Base-by-base conservation (phyloP, 108 stramenopile genomes). In the Conticribra weissflogii region DNA sequence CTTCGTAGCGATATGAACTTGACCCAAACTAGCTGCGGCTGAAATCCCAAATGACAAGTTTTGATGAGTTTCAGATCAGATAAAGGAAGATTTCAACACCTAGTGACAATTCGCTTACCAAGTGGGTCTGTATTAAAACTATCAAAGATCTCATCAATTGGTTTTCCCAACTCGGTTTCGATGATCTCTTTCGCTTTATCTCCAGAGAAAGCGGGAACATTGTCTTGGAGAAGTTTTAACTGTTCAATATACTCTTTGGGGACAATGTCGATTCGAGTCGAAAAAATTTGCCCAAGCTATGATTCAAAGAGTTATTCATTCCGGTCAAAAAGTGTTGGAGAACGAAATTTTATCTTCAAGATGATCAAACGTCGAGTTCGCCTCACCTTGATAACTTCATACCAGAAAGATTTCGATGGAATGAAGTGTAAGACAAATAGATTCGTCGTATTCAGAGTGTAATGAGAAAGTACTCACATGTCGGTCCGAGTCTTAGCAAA, bases 191-290 rank as follows among this genome's bases (percentile, higher is more conserved):
- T 81, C 5, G 96, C 95, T 17, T 81, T 70, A n/a, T 88, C 88
- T 27, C 96, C 94, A 8, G 94, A 86, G 59, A 98, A 98, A 9
- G 96, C 86, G 8, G 98, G 98, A 19, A 98, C 98, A 44, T 97
- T 85, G 57, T 98, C 97, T 74, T 98, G 98, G 55, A 98, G 82
- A 30, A 83, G 61, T 69, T 88, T 89, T 24, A 98, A 82, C 76
- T 96, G 82, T 55, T 96, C 93, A 59, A 97, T 96, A 75, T 96
- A 97, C 68, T 97, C 98, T 70, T 92, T 94, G 21, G 96, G 93
- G 18, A 98, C 91, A 59, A 98, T 88, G 69, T 98, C 97, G 41
- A 98, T 95, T 34, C 98, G 76, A 14, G 98, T 98, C 3, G 93
- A 95, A 45, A 98, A 85, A 4, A 98, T 79, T 86, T 98, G 98